Percentiles rank a stretch among this genome's conserved stretches.
Evolutionary conservation across 768 basidiomycete species (phyloP).

Genomic region (Pulveroboletus sp.): DNA sequence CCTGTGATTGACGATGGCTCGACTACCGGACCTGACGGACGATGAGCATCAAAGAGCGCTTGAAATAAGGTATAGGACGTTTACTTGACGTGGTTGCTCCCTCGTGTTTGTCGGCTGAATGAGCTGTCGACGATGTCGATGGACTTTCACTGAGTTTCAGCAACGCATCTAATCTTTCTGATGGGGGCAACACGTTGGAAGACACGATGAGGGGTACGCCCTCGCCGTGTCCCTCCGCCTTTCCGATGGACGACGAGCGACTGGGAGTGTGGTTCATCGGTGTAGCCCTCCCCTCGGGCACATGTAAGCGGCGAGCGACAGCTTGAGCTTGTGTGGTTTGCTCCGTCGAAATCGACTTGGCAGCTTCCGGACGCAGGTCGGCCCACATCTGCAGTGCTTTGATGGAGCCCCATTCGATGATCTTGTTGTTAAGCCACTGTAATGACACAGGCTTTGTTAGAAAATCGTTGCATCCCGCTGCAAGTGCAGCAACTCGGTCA

Average conservation of each 20-base stretch:
- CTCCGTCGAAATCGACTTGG: slow-evolving; percentile 41
- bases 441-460: slow-evolving; percentile 95
- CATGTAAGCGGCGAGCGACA: slow-evolving; percentile 44
- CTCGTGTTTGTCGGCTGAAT: slow-evolving; percentile 11
- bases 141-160: slow-evolving; percentile 19
- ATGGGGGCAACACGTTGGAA: slow-evolving; percentile 11
- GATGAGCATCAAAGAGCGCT: slow-evolving; percentile 6
- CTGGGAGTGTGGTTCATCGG: slow-evolving; percentile 33
- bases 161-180: slow-evolving; percentile 24
- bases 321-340: slow-evolving; percentile 45
- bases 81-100: slow-evolving; percentile 28
- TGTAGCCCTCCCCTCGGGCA: slow-evolving; percentile 43
- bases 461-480: slow-evolving; percentile 98
- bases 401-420: slow-evolving; percentile 99
- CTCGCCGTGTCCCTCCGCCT: slow-evolving; percentile 17
- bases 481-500: slow-evolving; percentile 95
- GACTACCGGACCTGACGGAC: slow-evolving; percentile 20
- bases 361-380: slow-evolving; percentile 62
- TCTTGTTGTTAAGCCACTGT: slow-evolving; percentile 95
- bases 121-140: slow-evolving; percentile 14
- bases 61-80: background rate
- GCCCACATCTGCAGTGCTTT: slow-evolving; percentile 93
- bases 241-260: slow-evolving; percentile 36
- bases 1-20: slow-evolving; percentile 17
- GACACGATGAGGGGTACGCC: slow-evolving; percentile 16